phyloP scores from a whole-genome alignment of 2,329 filamentous ascomycete species.

The Xylaria hypoxylon region DNA sequence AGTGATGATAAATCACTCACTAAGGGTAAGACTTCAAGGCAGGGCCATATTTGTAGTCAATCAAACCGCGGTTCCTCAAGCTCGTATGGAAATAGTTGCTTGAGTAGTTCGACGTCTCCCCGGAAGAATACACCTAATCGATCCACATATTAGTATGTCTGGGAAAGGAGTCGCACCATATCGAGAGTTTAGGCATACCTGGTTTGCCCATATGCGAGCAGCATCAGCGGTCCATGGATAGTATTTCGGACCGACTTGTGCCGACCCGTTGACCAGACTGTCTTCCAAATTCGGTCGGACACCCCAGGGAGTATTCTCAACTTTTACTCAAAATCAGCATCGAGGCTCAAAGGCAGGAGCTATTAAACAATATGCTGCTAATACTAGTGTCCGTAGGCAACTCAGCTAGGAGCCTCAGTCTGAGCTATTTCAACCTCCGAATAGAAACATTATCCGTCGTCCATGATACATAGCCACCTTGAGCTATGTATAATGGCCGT shows the following conservation, averaged over 20 bases:
- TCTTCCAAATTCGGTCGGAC: constrained; percentile 47
- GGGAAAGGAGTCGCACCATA: neutral
- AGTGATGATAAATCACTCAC: constrained; percentile 9
- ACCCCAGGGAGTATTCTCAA: constrained; percentile 49
- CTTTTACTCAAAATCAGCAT: constrained; percentile 34
- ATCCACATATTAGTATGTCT: neutral
- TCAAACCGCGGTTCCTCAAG: constrained; percentile 53
- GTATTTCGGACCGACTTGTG: constrained; percentile 48
- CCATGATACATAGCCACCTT: too few relatives aligned
- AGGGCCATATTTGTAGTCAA: constrained; percentile 53
- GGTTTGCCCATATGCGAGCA: constrained; percentile 46
- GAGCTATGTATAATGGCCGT: too few relatives aligned
- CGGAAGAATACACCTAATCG: constrained; percentile 27
- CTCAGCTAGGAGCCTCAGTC: too few relatives aligned
- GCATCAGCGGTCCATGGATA: constrained; percentile 50
- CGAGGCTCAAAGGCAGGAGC: neutral
- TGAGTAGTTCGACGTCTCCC: constrained; percentile 27
- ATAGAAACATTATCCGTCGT: too few relatives aligned
- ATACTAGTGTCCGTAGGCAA: too few relatives aligned
- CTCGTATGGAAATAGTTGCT: constrained; percentile 31
- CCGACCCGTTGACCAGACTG: constrained; percentile 44
- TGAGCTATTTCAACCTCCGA: too few relatives aligned
- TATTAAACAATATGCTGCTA: too few relatives aligned
- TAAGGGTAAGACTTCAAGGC: constrained; percentile 57
- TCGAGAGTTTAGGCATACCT: neutral